Base-by-base conservation (phyloP, 1,139 yeast genomes). In the Nakaseomyces kungkrabaensis region DNA sequence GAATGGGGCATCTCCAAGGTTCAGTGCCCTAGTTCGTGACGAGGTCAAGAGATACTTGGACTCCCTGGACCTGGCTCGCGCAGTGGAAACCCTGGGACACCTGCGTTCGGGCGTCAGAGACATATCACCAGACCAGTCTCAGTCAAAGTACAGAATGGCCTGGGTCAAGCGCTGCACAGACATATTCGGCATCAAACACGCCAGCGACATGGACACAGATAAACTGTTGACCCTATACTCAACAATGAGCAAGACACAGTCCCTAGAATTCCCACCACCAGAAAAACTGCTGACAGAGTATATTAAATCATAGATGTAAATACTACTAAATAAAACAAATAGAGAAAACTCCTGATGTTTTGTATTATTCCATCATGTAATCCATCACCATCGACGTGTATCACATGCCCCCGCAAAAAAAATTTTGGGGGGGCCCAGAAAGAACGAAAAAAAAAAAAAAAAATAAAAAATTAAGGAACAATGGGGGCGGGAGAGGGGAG, bases 1-100 rank as follows among this genome's bases (percentile, higher is more conserved):
- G 25, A 65, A 65, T 45, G 69, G 69, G 1, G 52, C 57, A 32
- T 59, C 66, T 2, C 69, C 69, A 5, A 47, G 68, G 31, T 63
- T 62, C 47, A 60, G 63, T 2, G 61, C 68, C 4, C 48, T 66
- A 44, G 52, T 66, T 24, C 55, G 65, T 45, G 59, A 59, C 37
- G 66, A 65, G 40, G 57, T 65, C 13, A 48, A 51, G 10, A 40
- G 45, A 6, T 51, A 55, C 40, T 51, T 56, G 33, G 53, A 50
- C n/a, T 6, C 46, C 22, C 44, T 56, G 27, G 59, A 59, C 40
- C 52, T 65, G 7, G 58, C 56, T 11, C 49, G 50, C 11, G 56
- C 67, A 32, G 56, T 63, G 5, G 52, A 49, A 4, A 61, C 54
- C 27, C 51, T 66, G 46, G 66, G 61, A 7, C 49, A 53, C 22